These are phyloP conservation scores for Penicillium atrosanguineum DNA, from an alignment of 495 filamentous ascomycete species.

Conservation along the genomic window DNA sequence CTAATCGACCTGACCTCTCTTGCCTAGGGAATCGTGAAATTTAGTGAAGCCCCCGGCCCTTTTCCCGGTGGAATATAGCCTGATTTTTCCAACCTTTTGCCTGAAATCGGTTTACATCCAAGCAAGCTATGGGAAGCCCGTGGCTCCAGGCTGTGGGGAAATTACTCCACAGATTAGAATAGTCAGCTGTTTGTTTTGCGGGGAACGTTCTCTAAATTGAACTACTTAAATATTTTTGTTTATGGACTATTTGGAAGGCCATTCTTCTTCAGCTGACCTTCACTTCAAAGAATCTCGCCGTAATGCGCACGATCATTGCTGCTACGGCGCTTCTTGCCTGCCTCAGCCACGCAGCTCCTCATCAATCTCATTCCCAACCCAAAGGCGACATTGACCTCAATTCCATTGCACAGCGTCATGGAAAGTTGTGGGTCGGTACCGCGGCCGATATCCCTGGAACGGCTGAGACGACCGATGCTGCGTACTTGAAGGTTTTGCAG, in stretches of 20 bases:
- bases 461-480: slow-evolving; percentile 16
- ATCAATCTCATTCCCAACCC: not conserved
- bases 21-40: too few relatives aligned
- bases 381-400: slow-evolving; percentile 4
- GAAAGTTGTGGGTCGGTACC: slow-evolving; percentile 21
- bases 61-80: not conserved
- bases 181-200: not conserved
- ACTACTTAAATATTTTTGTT: not conserved
- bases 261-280: not conserved
- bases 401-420: slow-evolving; percentile 19
- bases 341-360: slow-evolving; percentile 7
- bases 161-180: not conserved
- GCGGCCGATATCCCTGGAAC: slow-evolving; percentile 23
- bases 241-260: not conserved
- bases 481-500: slow-evolving; percentile 21
- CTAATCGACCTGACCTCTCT: too few relatives aligned
- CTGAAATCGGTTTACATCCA: not conserved
- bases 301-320: slow-evolving; percentile 3
- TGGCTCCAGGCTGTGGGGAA: not conserved
- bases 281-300: not conserved
- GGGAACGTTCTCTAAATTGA: not conserved
- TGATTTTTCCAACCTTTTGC: not conserved
- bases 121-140: not conserved
- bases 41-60: too few relatives aligned
- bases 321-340: slow-evolving; percentile 9